Evolutionary conservation across 2,329 filamentous ascomycete species (phyloP).

Genomic region (Dothistroma pini): DNA sequence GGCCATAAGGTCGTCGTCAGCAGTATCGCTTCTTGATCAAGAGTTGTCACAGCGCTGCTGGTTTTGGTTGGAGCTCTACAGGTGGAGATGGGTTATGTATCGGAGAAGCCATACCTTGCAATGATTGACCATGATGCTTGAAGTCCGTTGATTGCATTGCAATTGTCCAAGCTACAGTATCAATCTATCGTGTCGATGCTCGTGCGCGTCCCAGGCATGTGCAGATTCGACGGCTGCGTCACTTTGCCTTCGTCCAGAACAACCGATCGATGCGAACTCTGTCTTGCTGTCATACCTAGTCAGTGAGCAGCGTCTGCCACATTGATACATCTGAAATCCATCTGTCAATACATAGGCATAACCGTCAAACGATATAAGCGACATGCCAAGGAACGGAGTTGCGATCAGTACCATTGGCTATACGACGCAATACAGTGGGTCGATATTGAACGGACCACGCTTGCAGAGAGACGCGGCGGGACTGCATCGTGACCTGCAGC

Average conservation of each 20-base stretch:
- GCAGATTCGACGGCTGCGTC: background rate
- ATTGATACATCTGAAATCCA: background rate
- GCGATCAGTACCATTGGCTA: background rate
- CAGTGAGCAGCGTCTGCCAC: background rate
- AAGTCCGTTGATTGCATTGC: too few species aligned
- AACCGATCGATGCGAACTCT: background rate
- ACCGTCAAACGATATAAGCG: background rate
- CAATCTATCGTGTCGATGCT: background rate
- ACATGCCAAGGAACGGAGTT: background rate
- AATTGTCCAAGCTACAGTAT: too few species aligned
- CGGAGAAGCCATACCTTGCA: too few species aligned
- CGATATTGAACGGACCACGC: background rate
- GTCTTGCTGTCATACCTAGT: background rate
- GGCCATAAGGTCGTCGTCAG: too few species aligned
- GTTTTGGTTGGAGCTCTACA: too few species aligned
- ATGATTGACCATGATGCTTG: too few species aligned
- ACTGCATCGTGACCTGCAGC: background rate
- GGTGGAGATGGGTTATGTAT: too few species aligned
- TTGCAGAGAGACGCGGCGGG: background rate
- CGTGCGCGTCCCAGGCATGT: background rate
- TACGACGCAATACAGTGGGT: background rate
- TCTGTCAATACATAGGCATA: background rate
- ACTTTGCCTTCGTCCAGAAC: background rate
- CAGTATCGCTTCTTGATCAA: too few species aligned
- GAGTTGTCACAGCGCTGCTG: too few species aligned